Evolutionary conservation across 73 alveolate genomes (phyloP).

Genomic region (Diophrys sp.): DNA sequence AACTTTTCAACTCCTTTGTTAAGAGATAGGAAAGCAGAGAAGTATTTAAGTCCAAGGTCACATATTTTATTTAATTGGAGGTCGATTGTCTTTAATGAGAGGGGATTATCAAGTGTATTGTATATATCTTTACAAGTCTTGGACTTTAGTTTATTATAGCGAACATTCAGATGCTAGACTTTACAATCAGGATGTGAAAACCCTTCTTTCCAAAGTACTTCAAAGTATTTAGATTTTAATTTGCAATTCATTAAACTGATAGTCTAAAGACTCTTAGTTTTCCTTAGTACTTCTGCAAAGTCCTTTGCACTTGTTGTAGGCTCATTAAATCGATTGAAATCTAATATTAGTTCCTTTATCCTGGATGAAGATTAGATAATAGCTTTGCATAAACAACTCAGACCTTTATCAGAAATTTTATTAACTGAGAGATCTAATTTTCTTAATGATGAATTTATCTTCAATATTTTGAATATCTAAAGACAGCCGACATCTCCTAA

Average conservation of each 20-base stretch:
- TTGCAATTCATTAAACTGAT: neutral
- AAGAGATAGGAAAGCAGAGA: neutral
- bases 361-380: neutral
- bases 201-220: neutral
- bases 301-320: neutral
- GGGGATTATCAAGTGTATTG: neutral
- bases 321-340: neutral
- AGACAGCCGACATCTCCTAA: neutral
- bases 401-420: neutral
- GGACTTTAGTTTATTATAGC: neutral
- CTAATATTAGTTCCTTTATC: neutral
- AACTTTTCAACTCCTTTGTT: neutral
- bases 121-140: neutral
- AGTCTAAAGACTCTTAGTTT: neutral
- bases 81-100: neutral
- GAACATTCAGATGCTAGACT: neutral
- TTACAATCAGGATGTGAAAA: neutral
- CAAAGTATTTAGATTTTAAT: neutral
- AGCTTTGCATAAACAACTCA: neutral
- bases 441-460: too few species aligned
- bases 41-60: neutral
- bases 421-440: neutral
- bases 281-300: neutral
- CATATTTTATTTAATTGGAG: too few species aligned
- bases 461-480: too few species aligned